Base-by-base conservation (phyloP, 768 basidiomycete genomes). In the Lactarius psammicola region DNA sequence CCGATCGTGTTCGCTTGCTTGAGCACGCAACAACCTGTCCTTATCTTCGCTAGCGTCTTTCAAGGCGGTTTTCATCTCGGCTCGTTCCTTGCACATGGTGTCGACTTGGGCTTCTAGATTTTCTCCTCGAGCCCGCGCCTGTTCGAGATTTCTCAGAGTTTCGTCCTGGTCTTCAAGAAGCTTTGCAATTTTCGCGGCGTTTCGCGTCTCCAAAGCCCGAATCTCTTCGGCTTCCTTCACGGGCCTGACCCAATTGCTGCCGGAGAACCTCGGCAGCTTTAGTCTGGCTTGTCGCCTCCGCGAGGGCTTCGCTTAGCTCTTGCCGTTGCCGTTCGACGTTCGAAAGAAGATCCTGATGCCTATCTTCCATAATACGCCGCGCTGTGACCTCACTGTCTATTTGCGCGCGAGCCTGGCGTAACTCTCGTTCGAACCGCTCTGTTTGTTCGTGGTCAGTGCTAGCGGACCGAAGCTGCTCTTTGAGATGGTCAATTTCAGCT, bases 151-250 rank as follows among this genome's bases (percentile, higher is more conserved):
- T 40, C 83, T 83, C 49, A 94, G 77, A 54, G 85, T 87, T 51
- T 78, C 79, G n/a, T 86, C 86, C 72, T 94, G 90, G 36, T 94
- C 92, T 66, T 88, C 87, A 53, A 94, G 78, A 49, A 95, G 75
- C 59, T 78, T 79, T 9, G 84, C 80, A 17, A 92, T 79, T 71
- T 89, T 89, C 62, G 80, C 78, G 15, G 84, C 80, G 67, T 88
- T 87, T 64, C 84, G 80, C 49, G 80, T 79, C 74, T 92, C 90
- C 49, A 91, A 78, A 13, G 79, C 75, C 74, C 89, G 88, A 55
- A 90, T 81, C 56, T 87, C 87, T 64, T 89, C 86, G 49, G 84
- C 85, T 73, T 91, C 88, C 1, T n/a, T 78, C 75, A 51, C 79
- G 81, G 4, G 84, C 84, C 63, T 85, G 86, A 1, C 78, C 75